These are phyloP conservation scores for Pugionium cornutum DNA, from an alignment of 345 rosid species.

Conservation along the genomic window DNA sequence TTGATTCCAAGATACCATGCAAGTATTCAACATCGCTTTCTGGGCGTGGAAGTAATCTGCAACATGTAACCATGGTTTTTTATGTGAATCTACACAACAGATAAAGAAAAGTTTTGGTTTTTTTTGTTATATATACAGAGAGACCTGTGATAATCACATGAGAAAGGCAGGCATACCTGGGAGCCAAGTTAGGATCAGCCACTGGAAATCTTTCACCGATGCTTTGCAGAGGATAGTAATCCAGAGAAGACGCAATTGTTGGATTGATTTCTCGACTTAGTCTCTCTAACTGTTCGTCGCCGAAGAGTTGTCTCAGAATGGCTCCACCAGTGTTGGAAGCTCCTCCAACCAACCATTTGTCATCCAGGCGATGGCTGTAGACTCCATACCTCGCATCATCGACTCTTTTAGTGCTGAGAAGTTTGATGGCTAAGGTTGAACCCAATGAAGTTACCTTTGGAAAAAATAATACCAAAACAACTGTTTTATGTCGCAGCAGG, in stretches of 20 bases:
- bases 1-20: conserved; percentile 91
- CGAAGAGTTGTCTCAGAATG: conserved; percentile 75
- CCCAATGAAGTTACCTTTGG: conserved; percentile 88
- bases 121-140: not conserved
- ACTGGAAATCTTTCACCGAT: conserved; percentile 86
- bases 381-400: conserved; percentile 95
- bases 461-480: not conserved
- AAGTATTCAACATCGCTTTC: conserved; percentile 72
- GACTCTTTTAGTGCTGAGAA: conserved; percentile 72
- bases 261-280: conserved; percentile 76
- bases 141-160: not conserved
- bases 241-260: conserved; percentile 58
- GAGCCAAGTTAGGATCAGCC: conserved; percentile 81
- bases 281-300: conserved; percentile 65
- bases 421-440: conserved; percentile 87
- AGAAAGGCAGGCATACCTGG: conserved; percentile 51
- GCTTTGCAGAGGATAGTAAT: conserved; percentile 76
- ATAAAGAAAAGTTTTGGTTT: not conserved
- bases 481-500: not conserved
- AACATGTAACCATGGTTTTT: not conserved
- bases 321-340: conserved; percentile 99
- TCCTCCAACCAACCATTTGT: conserved; percentile 97
- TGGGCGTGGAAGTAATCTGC: conserved; percentile 88
- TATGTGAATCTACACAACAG: not conserved
- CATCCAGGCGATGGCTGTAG: conserved; percentile 91